Base-by-base conservation (phyloP, 352 stramenopile species). In the Phytophthora kernoviae region DNA sequence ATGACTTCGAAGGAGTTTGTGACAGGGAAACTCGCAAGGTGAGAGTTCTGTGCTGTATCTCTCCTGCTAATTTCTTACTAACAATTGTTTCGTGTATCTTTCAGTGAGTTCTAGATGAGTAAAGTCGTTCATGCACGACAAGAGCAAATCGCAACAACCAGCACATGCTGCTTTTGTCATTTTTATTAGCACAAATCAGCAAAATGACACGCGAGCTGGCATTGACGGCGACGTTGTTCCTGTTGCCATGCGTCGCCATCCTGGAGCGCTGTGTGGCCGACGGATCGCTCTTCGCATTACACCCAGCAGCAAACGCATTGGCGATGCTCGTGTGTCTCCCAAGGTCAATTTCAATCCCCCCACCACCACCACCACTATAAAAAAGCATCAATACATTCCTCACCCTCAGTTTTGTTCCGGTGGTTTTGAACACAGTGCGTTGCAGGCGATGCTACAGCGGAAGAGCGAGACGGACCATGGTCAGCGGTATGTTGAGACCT, bases 391-490 rank as follows among this genome's bases (percentile, higher is more conserved):
- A n/a, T 36, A 61, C n/a, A 26, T 12, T 34, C 9, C 24, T 54
- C 34, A 26, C 39, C 65, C 33, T 58, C 47, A 36, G 14, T 7
- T 47, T 27, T 42, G 5, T 62, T 47, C 45, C 36, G 36, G 26
- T 45, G 48, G 21, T 3, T 66, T 52, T 47, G 43, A 9, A 60
- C 26, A 0, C 30, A 86, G 75, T 8, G 82, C 77, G 10, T 61
- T 89, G 18, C 85, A 77, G 54, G 63, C 68, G 0, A 87, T 91
- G 71, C 46, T 87, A 5, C 66, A 79, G 37, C 73, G 79, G 11
- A 88, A 87, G 54, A 34, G 54, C 9, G 76, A 75, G 15, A 72
- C 39, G 20, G 21, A 75, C 18, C 63, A 81, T 15, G 47, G 68
- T 0, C 79, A 70, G 6, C 68, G 82, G 78, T 90, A 45, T 7